Conservation (phyloP, 345 rosid genomes). For the Alliaria petiolata region DNA sequence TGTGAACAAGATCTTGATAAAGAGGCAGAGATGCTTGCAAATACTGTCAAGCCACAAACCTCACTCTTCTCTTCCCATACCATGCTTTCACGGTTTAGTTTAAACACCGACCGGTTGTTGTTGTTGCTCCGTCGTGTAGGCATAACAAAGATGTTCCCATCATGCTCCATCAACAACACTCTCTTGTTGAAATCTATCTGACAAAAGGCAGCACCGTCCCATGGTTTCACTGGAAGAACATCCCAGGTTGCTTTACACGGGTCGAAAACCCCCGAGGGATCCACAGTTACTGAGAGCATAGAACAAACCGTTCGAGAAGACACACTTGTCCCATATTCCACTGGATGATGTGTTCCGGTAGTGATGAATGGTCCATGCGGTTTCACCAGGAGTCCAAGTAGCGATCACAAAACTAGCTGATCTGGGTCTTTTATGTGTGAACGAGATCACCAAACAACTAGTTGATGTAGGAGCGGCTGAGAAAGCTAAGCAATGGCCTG, state of each 20-base stretch:
- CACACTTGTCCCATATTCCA: too few species aligned
- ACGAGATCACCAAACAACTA: too few species aligned
- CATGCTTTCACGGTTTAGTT: neutral
- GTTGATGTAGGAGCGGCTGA: too few species aligned
- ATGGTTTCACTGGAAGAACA: neutral
- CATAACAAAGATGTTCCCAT: too few species aligned
- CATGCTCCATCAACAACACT: neutral
- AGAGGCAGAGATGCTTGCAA: neutral
- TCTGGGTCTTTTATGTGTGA: too few species aligned
- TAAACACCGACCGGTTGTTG: neutral
- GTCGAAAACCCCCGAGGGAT: neutral
- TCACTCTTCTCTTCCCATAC: constrained; percentile 2
- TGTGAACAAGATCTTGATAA: too few species aligned
- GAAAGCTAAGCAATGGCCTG: too few species aligned
- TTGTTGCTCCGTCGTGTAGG: too few species aligned
- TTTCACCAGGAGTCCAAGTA: neutral
- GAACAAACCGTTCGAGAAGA: too few species aligned
- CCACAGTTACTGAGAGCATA: too few species aligned
- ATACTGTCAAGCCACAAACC: neutral
- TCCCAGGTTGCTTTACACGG: neutral
- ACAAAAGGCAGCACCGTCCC: neutral
- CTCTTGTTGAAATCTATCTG: neutral
- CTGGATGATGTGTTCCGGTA: neutral
- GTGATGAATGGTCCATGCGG: neutral
- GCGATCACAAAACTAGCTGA: neutral